Percentiles rank a stretch among this genome's conserved stretches.
phyloP scores from a whole-genome alignment of 257 asterid species.

The Haberlea rhodopensis region DNA sequence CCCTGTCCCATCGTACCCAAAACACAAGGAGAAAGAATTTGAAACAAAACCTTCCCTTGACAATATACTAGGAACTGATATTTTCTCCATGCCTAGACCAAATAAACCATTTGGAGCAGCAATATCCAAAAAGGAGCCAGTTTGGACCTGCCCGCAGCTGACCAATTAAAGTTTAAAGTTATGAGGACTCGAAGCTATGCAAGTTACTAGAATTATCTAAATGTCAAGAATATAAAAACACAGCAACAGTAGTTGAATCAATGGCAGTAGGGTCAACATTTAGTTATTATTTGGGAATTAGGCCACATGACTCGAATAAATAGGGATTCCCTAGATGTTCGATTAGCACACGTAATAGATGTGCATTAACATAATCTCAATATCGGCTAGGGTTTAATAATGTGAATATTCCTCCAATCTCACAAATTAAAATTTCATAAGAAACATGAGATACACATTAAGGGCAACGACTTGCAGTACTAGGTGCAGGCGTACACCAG shows the following conservation, averaged over 20 bases:
- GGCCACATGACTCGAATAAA: background rate
- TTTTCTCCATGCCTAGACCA: no score
- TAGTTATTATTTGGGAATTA: background rate
- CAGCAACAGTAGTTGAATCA: slow-evolving; percentile 6
- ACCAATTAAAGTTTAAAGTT: slow-evolving; percentile 25
- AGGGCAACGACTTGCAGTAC: slow-evolving; percentile 13
- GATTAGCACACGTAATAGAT: background rate
- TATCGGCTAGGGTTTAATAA: slow-evolving; percentile 2
- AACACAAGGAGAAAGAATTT: slow-evolving; percentile 89
- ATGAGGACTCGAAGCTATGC: slow-evolving; percentile 1
- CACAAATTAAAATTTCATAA: background rate
- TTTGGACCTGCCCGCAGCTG: slow-evolving; percentile 87
- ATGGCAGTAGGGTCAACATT: background rate
- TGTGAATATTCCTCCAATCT: background rate
- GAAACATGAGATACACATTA: background rate
- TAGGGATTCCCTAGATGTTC: background rate
- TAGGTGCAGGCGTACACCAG: background rate
- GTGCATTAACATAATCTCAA: background rate
- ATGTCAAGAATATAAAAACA: background rate
- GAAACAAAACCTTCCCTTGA: slow-evolving; percentile 54
- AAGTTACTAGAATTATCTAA: background rate
- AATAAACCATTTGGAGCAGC: slow-evolving; percentile 87
- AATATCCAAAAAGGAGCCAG: slow-evolving; percentile 70
- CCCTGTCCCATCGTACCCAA: slow-evolving; percentile 75
- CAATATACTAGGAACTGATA: slow-evolving; percentile 78